These are phyloP conservation scores for Neurospora tetrasperma DNA, from an alignment of 495 filamentous ascomycete genomes.

Conservation along the genomic window DNA sequence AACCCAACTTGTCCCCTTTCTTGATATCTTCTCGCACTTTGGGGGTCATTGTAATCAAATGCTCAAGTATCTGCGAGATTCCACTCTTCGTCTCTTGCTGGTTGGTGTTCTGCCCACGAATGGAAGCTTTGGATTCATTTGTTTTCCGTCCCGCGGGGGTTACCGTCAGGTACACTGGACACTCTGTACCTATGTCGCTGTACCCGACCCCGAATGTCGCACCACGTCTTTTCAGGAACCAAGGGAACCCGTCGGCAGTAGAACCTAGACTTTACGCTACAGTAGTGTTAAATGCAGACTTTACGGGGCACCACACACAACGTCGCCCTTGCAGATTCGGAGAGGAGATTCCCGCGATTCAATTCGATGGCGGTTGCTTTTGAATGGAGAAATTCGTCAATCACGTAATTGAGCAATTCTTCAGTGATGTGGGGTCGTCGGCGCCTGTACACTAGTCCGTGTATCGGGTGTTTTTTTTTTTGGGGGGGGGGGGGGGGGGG, in stretches of 20 bases:
- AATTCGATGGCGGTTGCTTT: not conserved
- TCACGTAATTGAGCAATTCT: conserved; percentile 1
- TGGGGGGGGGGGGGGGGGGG: not conserved
- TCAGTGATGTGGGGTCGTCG: not conserved
- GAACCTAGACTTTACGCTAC: not conserved
- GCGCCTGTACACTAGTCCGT: not conserved
- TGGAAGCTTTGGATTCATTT: not conserved
- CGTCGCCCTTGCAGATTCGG: not conserved
- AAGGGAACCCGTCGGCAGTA: not conserved
- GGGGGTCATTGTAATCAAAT: not conserved
- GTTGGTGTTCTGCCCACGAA: not conserved
- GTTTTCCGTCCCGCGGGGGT: not conserved
- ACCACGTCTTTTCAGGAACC: not conserved
- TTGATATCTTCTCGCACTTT: not conserved
- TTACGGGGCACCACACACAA: not conserved
- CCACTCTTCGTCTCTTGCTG: not conserved
- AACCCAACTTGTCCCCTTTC: not conserved
- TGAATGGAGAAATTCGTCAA: not conserved
- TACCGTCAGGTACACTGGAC: not conserved
- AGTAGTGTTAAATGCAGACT: not conserved
- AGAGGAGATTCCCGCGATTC: not conserved
- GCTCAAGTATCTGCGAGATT: not conserved
- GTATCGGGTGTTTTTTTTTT: not conserved
- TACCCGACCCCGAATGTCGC: not conserved
- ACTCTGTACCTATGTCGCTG: not conserved